These are phyloP conservation scores for Pythium dissimile DNA, from an alignment of 352 stramenopile species.

Conservation along the genomic window DNA sequence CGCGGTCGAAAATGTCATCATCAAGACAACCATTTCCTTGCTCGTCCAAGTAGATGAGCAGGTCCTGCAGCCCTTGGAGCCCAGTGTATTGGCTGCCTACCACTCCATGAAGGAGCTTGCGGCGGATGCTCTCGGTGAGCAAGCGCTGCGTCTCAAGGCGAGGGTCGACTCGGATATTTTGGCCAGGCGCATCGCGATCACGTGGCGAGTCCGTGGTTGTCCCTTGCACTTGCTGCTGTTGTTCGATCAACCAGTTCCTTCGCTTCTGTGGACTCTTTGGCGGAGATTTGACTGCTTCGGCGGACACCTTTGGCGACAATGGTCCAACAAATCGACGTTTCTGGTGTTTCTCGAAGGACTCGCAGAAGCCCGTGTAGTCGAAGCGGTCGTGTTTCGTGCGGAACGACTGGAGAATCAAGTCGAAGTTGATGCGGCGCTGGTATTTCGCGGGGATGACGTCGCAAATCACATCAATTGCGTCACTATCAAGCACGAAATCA, in stretches of 20 bases:
- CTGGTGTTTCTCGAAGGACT: constrained; percentile 3
- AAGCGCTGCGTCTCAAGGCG: constrained; percentile 48
- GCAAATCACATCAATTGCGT: constrained; percentile 10
- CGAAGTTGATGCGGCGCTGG: constrained; percentile 18
- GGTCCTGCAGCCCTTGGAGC: constrained; percentile 42
- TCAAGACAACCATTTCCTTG: constrained; percentile 36
- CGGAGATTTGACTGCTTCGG: not conserved
- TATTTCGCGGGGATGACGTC: constrained; percentile 11
- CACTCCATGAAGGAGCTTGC: constrained; percentile 49
- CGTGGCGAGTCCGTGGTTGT: not conserved
- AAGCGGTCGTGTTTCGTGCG: constrained; percentile 4
- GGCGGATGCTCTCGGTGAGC: constrained; percentile 41
- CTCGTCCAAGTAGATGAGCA: constrained; percentile 34
- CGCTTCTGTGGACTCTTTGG: constrained; percentile 6
- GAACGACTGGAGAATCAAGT: constrained; percentile 7
- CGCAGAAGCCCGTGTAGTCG: constrained; percentile 19
- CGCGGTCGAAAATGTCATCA: constrained; percentile 32
- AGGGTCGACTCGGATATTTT: constrained; percentile 40
- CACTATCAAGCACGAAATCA: not conserved
- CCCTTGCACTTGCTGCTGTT: not conserved
- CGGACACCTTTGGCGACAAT: not conserved
- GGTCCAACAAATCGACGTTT: not conserved
- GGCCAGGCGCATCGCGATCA: constrained; percentile 9
- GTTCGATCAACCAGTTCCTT: constrained; percentile 12
- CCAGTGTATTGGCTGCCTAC: constrained; percentile 29